Conservation (phyloP, 805 yeast genomes). For the Metschnikowia shivogae region DNA sequence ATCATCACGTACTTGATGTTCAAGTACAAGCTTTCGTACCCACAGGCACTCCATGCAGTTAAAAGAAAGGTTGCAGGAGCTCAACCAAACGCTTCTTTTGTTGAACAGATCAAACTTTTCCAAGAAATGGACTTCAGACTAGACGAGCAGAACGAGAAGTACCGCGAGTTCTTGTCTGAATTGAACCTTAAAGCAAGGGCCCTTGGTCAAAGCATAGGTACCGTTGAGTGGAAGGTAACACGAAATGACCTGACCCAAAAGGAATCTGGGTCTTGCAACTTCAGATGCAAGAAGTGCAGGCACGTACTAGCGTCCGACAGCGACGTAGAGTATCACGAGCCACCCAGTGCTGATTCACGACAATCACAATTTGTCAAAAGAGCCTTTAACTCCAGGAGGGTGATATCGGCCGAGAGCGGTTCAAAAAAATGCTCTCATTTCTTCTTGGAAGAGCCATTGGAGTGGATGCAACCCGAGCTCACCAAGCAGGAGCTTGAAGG, state of each 20-base stretch:
- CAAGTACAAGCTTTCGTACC: slow-evolving; percentile 49
- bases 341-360: slow-evolving; percentile 60
- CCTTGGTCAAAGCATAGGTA: slow-evolving; percentile 11
- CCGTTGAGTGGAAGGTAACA: slow-evolving; percentile 12
- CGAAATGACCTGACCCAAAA: slow-evolving; percentile 9
- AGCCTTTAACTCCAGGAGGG: slow-evolving; percentile 58
- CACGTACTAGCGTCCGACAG: slow-evolving; percentile 59
- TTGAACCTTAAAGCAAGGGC: slow-evolving; percentile 19
- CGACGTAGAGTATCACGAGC: slow-evolving; percentile 60
- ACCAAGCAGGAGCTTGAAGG: slow-evolving; percentile 79
- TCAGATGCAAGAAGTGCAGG: slow-evolving; percentile 84
- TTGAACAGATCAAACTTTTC: slow-evolving; percentile 66
- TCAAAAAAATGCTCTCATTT: slow-evolving; percentile 71
- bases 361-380: slow-evolving; percentile 64
- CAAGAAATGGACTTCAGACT: slow-evolving; percentile 33
- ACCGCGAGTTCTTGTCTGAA: slow-evolving; percentile 26
- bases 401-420: slow-evolving; percentile 55
- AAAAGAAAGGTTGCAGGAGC: slow-evolving; percentile 55
- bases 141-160: slow-evolving; percentile 19
- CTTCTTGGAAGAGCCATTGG: slow-evolving; percentile 75
- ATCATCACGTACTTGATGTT: slow-evolving; percentile 48
- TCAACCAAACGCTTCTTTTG: slow-evolving; percentile 71
- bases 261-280: slow-evolving; percentile 15
- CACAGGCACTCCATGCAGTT: slow-evolving; percentile 74
- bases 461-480: slow-evolving; percentile 87